Percentiles rank a stretch among this genome's conserved stretches.
phyloP scores from a whole-genome alignment of 2,329 filamentous ascomycete species.

The Fusarium sp. region DNA sequence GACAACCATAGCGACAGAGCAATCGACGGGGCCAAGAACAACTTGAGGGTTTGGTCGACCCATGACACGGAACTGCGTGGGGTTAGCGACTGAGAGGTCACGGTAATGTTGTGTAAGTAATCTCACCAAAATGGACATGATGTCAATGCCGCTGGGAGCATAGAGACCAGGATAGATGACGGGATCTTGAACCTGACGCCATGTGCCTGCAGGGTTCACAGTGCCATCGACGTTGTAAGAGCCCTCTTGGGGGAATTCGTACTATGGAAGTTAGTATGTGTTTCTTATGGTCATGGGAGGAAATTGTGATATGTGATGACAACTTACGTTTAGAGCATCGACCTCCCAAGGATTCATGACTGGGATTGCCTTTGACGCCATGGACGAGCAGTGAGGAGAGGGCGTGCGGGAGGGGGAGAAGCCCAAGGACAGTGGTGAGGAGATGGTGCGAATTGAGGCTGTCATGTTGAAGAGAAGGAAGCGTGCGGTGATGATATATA shows the following conservation, averaged over 20 bases:
- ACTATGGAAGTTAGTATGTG: constrained; percentile 36
- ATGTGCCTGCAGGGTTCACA: constrained; percentile 35
- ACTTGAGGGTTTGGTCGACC: constrained; percentile 80
- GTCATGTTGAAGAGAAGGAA: constrained; percentile 21
- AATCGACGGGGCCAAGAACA: constrained; percentile 84
- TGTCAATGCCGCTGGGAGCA: constrained; percentile 66
- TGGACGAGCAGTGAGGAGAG: constrained; percentile 23
- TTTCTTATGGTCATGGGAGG: neutral
- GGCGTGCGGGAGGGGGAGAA: constrained; percentile 18
- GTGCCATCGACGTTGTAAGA: constrained; percentile 42
- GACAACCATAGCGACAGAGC: constrained; percentile 85
- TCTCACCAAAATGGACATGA: constrained; percentile 67
- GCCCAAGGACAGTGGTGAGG: constrained; percentile 24
- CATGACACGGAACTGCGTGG: constrained; percentile 69
- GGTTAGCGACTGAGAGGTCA: constrained; percentile 20
- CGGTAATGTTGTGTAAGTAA: neutral
- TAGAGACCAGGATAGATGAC: constrained; percentile 70
- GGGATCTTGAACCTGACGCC: constrained; percentile 56
- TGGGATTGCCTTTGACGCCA: constrained; percentile 34
- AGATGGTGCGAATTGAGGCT: constrained; percentile 36
- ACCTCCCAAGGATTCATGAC: constrained; percentile 49
- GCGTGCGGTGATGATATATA: constrained; percentile 25
- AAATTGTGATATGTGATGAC: constrained; percentile 7
- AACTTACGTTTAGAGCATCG: constrained; percentile 45
- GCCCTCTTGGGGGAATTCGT: constrained; percentile 46